phyloP scores from a whole-genome alignment of 1,139 yeast genomes.

The Sugiyamaella neomexicana region DNA sequence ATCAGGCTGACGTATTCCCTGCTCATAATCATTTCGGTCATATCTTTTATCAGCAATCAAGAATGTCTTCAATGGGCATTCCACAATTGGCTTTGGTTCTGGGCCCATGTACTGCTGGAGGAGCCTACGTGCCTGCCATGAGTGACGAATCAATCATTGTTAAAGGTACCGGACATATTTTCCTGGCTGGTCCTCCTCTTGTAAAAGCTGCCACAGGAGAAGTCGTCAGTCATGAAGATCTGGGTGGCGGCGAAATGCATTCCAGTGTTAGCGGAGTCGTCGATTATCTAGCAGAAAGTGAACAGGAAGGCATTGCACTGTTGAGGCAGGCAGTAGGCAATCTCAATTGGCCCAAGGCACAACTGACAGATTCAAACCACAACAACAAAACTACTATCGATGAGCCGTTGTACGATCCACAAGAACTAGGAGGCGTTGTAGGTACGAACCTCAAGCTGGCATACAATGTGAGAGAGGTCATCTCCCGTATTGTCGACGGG shows the following conservation, averaged over 20 bases:
- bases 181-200: constrained; percentile 42
- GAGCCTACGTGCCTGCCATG: constrained; percentile 44
- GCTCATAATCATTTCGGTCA: constrained; percentile 42
- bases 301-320: constrained; percentile 39
- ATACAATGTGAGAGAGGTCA: constrained; percentile 40
- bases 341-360: constrained; percentile 32
- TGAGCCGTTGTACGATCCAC: constrained; percentile 38
- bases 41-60: constrained; percentile 40
- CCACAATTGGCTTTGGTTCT: constrained; percentile 41
- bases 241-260: constrained; percentile 43
- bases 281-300: constrained; percentile 40
- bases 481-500: constrained; percentile 41
- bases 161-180: constrained; percentile 40
- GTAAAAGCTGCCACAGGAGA: constrained; percentile 44
- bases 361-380: too few species aligned
- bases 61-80: constrained; percentile 39
- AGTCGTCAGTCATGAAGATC: constrained; percentile 40
- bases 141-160: constrained; percentile 42
- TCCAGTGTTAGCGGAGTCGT: constrained; percentile 40
- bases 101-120: constrained; percentile 45
- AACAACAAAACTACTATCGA: constrained; percentile 21
- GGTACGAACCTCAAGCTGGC: constrained; percentile 39
- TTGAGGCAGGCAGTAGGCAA: constrained; percentile 37
- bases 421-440: constrained; percentile 39
- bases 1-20: constrained; percentile 42